A percentile compares a stretch with the other conserved stretches of the same genome.
Evolutionary conservation across 2,329 filamentous ascomycete genomes (phyloP).

Genomic region (Alternaria tenuissima): DNA sequence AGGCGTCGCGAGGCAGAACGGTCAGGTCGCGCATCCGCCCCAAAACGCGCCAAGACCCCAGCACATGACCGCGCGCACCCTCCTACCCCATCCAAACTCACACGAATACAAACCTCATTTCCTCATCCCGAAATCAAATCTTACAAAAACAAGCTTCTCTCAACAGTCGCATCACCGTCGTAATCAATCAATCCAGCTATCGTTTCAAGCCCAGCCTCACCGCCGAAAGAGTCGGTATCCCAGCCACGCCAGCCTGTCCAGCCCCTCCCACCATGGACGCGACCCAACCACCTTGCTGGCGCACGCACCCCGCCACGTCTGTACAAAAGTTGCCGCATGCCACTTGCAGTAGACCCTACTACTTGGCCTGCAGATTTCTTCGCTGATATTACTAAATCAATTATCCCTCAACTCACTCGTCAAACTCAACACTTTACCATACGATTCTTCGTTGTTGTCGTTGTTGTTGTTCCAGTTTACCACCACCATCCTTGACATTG

Average conservation of each 20-base stretch:
- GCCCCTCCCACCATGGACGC: conserved; percentile 19
- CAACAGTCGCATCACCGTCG: conserved; percentile 1
- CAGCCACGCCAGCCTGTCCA: conserved; percentile 19
- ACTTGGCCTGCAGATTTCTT: conserved; percentile 26
- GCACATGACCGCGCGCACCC: conserved; percentile 18
- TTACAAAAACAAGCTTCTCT: background rate
- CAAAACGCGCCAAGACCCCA: conserved; percentile 15
- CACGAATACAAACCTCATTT: background rate
- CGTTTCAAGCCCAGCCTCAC: conserved; percentile 28
- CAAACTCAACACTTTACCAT: background rate
- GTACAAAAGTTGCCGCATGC: conserved; percentile 42
- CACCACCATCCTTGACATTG: conserved; percentile 1
- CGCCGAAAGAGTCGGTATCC: conserved; percentile 4
- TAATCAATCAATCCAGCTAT: background rate
- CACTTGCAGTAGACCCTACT: conserved; percentile 17
- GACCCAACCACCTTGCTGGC: conserved; percentile 34
- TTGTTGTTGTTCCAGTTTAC: background rate
- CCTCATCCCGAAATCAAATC: background rate
- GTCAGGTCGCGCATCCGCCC: background rate
- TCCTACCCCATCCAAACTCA: background rate
- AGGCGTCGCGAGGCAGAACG: background rate
- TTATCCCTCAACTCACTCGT: background rate
- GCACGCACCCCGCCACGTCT: conserved; percentile 34
- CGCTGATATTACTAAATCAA: conserved; percentile 5
- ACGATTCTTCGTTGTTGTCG: background rate